Conservation (phyloP, 2,329 filamentous ascomycete genomes). For the Periconia digitata region DNA sequence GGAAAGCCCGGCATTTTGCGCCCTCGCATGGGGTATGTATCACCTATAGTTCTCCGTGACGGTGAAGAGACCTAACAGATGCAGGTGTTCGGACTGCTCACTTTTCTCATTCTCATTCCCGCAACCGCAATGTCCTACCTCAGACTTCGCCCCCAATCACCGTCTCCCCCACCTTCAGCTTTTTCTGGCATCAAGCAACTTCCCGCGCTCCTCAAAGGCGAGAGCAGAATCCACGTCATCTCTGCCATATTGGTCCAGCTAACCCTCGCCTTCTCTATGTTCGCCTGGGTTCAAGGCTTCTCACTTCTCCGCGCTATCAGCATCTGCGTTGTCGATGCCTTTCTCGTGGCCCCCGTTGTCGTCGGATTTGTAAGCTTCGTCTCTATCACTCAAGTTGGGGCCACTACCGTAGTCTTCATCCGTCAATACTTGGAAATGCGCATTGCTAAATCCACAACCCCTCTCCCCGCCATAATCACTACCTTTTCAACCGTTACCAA, state of each 20-base stretch:
- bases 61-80: background rate
- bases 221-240: constrained; percentile 25
- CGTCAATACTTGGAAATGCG: constrained; percentile 29
- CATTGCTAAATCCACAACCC: constrained; percentile 17
- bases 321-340: constrained; percentile 29
- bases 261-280: constrained; percentile 19
- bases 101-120: constrained; percentile 21
- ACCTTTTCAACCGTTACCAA: background rate
- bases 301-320: constrained; percentile 23
- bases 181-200: constrained; percentile 19
- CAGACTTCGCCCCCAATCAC: constrained; percentile 24
- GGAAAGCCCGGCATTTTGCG: constrained; percentile 25
- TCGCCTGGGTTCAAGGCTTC: constrained; percentile 25
- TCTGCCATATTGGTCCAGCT: constrained; percentile 22
- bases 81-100: constrained; percentile 28
- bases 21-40: constrained; percentile 26
- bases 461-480: background rate
- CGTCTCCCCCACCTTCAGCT: constrained; percentile 18
- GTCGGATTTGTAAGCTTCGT: constrained; percentile 17
- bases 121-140: constrained; percentile 16
- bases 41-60: background rate
- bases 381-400: constrained; percentile 24
- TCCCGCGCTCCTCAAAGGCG: constrained; percentile 21
- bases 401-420: constrained; percentile 21
- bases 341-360: constrained; percentile 20